Conservation (phyloP, 352 stramenopile genomes). For the Halophytophthora batemanensis region DNA sequence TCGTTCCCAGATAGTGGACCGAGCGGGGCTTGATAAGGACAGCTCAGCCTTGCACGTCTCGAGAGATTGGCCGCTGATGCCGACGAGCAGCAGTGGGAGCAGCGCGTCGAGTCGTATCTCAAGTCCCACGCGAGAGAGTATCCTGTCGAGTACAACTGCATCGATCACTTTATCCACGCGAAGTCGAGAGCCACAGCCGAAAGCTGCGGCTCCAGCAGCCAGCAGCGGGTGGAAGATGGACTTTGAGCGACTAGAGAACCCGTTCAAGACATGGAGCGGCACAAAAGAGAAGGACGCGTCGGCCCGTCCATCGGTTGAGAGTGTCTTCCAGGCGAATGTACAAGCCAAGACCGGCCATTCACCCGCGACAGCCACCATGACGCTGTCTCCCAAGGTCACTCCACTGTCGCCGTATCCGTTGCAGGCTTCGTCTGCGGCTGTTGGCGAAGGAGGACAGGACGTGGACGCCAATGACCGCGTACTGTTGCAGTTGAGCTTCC, state of each 20-base stretch:
- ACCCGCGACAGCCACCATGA: slow-evolving; percentile 24
- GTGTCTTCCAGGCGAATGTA: slow-evolving; percentile 50
- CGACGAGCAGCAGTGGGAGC: slow-evolving; percentile 16
- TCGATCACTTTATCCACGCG: slow-evolving; percentile 9
- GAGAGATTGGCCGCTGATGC: slow-evolving; percentile 43
- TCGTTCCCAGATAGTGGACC: slow-evolving; percentile 20
- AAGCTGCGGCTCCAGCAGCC: slow-evolving; percentile 5
- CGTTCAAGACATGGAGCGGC: slow-evolving; percentile 74
- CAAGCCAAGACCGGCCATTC: slow-evolving; percentile 25
- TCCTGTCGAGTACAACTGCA: slow-evolving; percentile 5
- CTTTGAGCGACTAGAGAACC: slow-evolving; percentile 65
- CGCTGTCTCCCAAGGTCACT: slow-evolving; percentile 12
- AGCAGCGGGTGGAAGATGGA: slow-evolving; percentile 55
- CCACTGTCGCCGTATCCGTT: slow-evolving; percentile 21
- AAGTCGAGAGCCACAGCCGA: slow-evolving; percentile 11
- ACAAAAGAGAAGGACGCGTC: slow-evolving; percentile 35
- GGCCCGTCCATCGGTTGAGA: slow-evolving; percentile 37
- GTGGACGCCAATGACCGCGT: slow-evolving; percentile 43
- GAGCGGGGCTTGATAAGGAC: slow-evolving; percentile 19
- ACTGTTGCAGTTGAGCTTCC: slow-evolving; percentile 45
- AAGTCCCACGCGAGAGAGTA: slow-evolving; percentile 22
- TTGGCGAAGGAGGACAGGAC: slow-evolving; percentile 24
- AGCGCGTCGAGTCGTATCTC: slow-evolving; percentile 26
- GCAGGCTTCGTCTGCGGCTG: slow-evolving; percentile 3
- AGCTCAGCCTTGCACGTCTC: slow-evolving; percentile 17